Evolutionary conservation across 208 protist species (phyloP).

Genomic region (Leptomonas seymouri): DNA sequence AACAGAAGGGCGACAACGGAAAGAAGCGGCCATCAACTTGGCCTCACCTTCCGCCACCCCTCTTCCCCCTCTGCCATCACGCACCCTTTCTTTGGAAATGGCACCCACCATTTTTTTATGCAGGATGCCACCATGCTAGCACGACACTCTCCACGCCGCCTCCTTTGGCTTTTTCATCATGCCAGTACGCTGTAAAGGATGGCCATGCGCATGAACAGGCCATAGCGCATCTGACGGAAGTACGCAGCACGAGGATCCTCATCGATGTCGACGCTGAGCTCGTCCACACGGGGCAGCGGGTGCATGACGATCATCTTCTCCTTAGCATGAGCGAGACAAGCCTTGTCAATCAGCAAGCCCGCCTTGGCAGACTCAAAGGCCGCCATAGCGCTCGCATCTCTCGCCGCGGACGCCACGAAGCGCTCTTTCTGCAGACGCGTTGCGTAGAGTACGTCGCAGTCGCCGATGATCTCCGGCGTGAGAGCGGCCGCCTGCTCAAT

Average conservation of each 20-base stretch:
- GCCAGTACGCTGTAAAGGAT: slow-evolving; percentile 92
- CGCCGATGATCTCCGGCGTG: slow-evolving; percentile 61
- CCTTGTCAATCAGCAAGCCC: slow-evolving; percentile 73
- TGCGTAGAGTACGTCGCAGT: slow-evolving; percentile 97
- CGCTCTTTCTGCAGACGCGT: slow-evolving; percentile 98
- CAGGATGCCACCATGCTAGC: no score
- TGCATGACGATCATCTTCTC: slow-evolving; percentile 97
- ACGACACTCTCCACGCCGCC: background rate
- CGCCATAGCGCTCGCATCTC: slow-evolving; percentile 57
- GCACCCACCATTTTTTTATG: no score
- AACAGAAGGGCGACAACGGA: no score
- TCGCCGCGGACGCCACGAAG: slow-evolving; percentile 62
- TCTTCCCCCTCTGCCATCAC: background rate
- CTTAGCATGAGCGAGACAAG: slow-evolving; percentile 71
- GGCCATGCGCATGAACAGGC: slow-evolving; percentile 98
- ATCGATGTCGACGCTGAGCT: slow-evolving; percentile 94
- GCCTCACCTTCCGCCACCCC: background rate
- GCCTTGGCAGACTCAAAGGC: slow-evolving; percentile 90
- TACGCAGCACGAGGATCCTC: slow-evolving; percentile 96
- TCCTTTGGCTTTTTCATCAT: slow-evolving; percentile 7
- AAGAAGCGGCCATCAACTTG: background rate
- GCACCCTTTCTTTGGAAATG: background rate
- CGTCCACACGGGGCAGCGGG: slow-evolving; percentile 97
- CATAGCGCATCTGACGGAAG: slow-evolving; percentile 98
- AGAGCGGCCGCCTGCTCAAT: slow-evolving; percentile 37